These are phyloP conservation scores for Alternaria hordeiaustralica DNA, from an alignment of 2,329 filamentous ascomycete genomes.

Conservation along the genomic window DNA sequence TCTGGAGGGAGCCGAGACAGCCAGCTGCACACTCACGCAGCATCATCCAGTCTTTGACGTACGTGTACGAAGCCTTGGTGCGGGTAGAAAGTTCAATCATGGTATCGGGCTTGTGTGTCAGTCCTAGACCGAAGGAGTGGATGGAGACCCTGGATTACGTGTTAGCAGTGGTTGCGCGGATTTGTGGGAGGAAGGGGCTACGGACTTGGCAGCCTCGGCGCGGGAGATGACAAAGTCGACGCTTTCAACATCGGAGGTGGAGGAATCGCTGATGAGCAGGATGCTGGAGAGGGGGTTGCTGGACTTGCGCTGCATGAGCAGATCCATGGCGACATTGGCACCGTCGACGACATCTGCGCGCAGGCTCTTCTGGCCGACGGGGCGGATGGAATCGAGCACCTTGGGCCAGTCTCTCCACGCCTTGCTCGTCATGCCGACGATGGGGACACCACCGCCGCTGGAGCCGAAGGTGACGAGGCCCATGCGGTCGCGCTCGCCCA, in stretches of 20 bases:
- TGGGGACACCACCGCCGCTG: constrained; percentile 86
- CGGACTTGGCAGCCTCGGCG: constrained; percentile 94
- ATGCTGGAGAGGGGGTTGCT: constrained; percentile 96
- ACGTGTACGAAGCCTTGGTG: constrained; percentile 96
- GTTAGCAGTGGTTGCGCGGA: constrained; percentile 19
- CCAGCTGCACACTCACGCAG: constrained; percentile 93
- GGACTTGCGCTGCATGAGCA: constrained; percentile 96
- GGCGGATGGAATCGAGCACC: constrained; percentile 84
- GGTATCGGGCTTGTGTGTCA: constrained; percentile 97
- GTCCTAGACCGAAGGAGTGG: constrained; percentile 92
- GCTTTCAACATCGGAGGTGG: constrained; percentile 90
- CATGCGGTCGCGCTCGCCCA: constrained; percentile 95
- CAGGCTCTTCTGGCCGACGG: constrained; percentile 94
- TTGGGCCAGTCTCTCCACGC: constrained; percentile 91
- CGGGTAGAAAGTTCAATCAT: constrained; percentile 97
- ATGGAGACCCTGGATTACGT: constrained; percentile 75
- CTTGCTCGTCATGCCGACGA: constrained; percentile 98
- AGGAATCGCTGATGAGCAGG: constrained; percentile 95
- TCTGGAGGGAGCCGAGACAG: constrained; percentile 89
- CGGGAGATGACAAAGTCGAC: constrained; percentile 97
- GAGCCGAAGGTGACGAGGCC: constrained; percentile 96
- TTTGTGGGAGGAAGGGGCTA: constrained; percentile 24
- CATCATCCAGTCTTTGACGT: constrained; percentile 99
- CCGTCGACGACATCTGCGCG: constrained; percentile 97
- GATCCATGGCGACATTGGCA: constrained; percentile 96